These are phyloP conservation scores for Talaromyces thailandensis DNA, from an alignment of 495 filamentous ascomycete genomes.

Conservation along the genomic window DNA sequence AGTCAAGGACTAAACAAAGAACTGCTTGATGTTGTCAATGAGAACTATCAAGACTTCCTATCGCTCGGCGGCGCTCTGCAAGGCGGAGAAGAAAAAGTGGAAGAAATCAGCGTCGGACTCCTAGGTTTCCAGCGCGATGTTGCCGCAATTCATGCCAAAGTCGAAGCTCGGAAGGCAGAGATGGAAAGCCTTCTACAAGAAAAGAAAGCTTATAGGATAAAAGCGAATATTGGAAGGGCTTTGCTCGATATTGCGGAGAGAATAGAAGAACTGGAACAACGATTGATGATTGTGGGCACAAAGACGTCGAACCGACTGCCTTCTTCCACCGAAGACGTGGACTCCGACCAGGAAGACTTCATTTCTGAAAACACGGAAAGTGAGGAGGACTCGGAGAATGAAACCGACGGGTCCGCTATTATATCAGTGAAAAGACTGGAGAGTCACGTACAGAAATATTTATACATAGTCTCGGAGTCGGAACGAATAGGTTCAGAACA, in stretches of 20 bases:
- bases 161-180: conserved; percentile 44
- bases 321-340: conserved; percentile 15
- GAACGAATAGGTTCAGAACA: conserved; percentile 47
- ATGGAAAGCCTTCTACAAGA: conserved; percentile 45
- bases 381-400: conserved; percentile 38
- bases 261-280: conserved; percentile 64
- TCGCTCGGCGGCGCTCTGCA: conserved; percentile 70
- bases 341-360: conserved; percentile 29
- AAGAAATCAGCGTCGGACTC: conserved; percentile 82
- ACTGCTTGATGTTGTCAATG: conserved; percentile 85
- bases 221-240: conserved; percentile 51
- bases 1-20: conserved; percentile 69
- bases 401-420: conserved; percentile 21
- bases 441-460: conserved; percentile 48
- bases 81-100: conserved; percentile 84
- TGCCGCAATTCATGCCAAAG: conserved; percentile 43
- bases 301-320: background rate
- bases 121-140: conserved; percentile 78
- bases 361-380: conserved; percentile 47
- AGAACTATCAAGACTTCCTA: conserved; percentile 86
- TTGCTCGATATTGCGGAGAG: conserved; percentile 64
- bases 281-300: conserved; percentile 45
- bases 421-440: conserved; percentile 45
- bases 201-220: conserved; percentile 39
- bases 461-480: conserved; percentile 42